Evolutionary conservation across 768 basidiomycete species (phyloP), one percentile per base, ranked within the genome.

Genomic region (Xerocomellus intermedius): DNA sequence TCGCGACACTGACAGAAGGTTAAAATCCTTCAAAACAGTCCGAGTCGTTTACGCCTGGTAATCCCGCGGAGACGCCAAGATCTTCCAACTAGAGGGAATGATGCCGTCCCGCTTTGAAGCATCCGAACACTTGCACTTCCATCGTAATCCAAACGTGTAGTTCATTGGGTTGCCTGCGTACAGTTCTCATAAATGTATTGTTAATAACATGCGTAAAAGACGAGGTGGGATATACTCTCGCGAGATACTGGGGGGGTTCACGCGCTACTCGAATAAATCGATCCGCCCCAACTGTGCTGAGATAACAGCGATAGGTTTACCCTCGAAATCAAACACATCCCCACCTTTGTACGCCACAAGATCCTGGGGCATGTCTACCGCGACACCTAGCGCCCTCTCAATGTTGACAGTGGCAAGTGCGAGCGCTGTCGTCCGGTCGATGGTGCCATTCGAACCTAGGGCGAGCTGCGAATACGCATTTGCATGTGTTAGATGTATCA

Each of bases 371-470:
- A 59, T 65, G 4, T 58, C 39, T 8, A 48, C 48, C 5, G 52
- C 37, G 4, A 79, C 64, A 1, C 77, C 77, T 3, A 80, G 66
- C 16, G 79, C 63, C 43, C 66, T 73, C 63, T 80, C 77, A 21
- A 80, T 64, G 54, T 77, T 80, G 24, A 67, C 67, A 1, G 74
- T 74, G 28, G 65, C 73, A 8, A 81, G 67, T 13, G 66, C 74
- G 24, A 78, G 59, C 0, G 71, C 73, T 9, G 72, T 65, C 16
- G 68, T 60, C 42, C 61, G 68, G 42, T 68, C 66, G 37, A 80
- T 68, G n/a, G 60, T 55, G 1, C 73, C 77, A 48, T 73, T 67
- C 2, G 76, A 73, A 24, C 76, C 72, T 0, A 77, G 66, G 3
- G 71, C 71, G 16, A 74, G 72, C 79, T 80, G 49, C 2, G 19